Evolutionary conservation across 495 filamentous ascomycete species (phyloP).

Genomic region (Penicillium crystallinum): DNA sequence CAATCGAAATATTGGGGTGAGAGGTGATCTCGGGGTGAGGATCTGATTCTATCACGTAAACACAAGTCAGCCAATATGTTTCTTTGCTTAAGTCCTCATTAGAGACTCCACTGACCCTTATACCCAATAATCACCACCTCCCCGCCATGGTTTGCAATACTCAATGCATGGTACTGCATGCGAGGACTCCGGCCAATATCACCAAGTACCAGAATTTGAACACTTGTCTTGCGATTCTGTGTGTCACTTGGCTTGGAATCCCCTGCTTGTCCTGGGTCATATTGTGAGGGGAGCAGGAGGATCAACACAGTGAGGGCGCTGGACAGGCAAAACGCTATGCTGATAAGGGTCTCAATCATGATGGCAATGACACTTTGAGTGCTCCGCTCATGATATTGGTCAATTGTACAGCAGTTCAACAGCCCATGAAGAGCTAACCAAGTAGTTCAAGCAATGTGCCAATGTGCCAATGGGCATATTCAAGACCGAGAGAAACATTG

Average conservation of each 20-base stretch:
- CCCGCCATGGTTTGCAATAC: slow-evolving; percentile 78
- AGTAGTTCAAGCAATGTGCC: neutral
- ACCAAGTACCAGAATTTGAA: slow-evolving; percentile 92
- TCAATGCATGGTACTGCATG: slow-evolving; percentile 98
- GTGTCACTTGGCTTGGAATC: slow-evolving; percentile 6
- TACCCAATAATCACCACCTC: slow-evolving; percentile 86
- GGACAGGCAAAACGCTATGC: slow-evolving; percentile 44
- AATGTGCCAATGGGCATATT: no score
- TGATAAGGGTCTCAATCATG: slow-evolving; percentile 42
- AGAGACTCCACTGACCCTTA: slow-evolving; percentile 46
- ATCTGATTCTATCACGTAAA: slow-evolving; percentile 48
- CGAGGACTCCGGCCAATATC: slow-evolving; percentile 94
- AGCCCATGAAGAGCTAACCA: neutral
- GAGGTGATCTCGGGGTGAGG: slow-evolving; percentile 70
- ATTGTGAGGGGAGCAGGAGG: slow-evolving; percentile 48
- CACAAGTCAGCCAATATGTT: neutral
- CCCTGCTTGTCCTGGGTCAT: slow-evolving; percentile 21
- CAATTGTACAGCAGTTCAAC: neutral
- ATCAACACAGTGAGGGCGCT: slow-evolving; percentile 47
- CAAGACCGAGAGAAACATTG: no score
- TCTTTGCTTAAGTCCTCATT: neutral
- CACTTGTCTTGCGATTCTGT: slow-evolving; percentile 31
- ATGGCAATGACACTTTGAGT: slow-evolving; percentile 1
- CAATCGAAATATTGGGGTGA: slow-evolving; percentile 60
- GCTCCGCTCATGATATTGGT: neutral